A percentile compares a stretch with the other conserved stretches of the same genome.
Conservation (phyloP, 495 filamentous ascomycete species). For the Lasiosphaeris hirsuta region DNA sequence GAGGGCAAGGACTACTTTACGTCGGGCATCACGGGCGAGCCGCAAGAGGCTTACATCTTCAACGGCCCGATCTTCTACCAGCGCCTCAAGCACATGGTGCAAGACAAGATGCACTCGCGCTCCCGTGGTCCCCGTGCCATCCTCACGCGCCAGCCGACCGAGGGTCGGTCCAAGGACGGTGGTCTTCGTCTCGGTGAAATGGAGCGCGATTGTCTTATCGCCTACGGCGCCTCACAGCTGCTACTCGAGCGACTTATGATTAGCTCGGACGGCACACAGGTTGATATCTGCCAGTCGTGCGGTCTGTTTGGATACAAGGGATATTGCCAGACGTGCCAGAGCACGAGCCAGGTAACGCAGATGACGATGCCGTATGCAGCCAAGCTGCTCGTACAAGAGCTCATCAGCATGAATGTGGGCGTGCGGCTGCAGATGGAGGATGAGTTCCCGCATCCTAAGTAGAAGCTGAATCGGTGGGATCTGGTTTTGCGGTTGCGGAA, state of each 20-base stretch:
- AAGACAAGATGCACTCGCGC: conserved; percentile 99
- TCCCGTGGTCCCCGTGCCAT: conserved; percentile 85
- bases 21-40: conserved; percentile 90
- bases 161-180: conserved; percentile 88
- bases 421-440: conserved; percentile 83
- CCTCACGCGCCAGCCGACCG: conserved; percentile 92
- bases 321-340: conserved; percentile 89
- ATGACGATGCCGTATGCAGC: conserved; percentile 99
- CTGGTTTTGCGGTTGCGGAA: background rate
- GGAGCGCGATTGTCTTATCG: conserved; percentile 96
- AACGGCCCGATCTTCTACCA: conserved; percentile 99
- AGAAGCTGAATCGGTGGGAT: background rate
- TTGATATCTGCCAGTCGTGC: conserved; percentile 89
- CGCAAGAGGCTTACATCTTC: conserved; percentile 93
- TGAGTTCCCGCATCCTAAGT: conserved; percentile 68
- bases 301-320: conserved; percentile 92
- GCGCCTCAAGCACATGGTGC: conserved; percentile 99
- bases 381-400: conserved; percentile 92
- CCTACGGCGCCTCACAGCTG: conserved; percentile 89
- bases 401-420: conserved; percentile 96
- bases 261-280: conserved; percentile 80
- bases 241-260: conserved; percentile 93
- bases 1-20: conserved; percentile 96
- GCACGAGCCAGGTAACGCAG: conserved; percentile 70
- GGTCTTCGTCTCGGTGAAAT: conserved; percentile 95